Evolutionary conservation across 805 yeast species (phyloP).

Genomic region (Candida alai): DNA sequence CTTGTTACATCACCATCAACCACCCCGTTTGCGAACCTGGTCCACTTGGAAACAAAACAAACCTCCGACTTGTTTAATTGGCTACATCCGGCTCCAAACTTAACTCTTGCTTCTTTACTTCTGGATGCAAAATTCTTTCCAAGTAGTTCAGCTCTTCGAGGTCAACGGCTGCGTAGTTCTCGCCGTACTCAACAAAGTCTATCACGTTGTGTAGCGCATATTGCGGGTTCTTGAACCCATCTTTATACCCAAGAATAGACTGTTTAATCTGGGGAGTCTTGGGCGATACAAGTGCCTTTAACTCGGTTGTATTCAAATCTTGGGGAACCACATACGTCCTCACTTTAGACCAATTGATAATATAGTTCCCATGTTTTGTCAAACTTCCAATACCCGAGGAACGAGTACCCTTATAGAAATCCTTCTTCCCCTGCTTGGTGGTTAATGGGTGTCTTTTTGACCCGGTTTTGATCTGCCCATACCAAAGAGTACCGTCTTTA

Average conservation of each 20-base stretch:
- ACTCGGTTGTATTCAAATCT: constrained; percentile 28
- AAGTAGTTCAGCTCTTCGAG: constrained; percentile 31
- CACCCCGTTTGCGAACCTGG: too few relatives aligned
- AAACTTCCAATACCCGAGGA: constrained; percentile 88
- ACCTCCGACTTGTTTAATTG: too few relatives aligned
- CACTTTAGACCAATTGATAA: constrained; percentile 79
- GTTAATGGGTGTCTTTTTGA: constrained; percentile 80
- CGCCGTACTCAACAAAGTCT: constrained; percentile 76
- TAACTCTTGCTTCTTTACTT: constrained; percentile 14
- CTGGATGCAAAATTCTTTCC: constrained; percentile 35
- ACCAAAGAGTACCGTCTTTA: constrained; percentile 79
- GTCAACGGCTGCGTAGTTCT: constrained; percentile 32
- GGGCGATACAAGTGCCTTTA: constrained; percentile 77
- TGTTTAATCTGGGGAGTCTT: constrained; percentile 69
- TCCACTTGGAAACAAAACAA: too few relatives aligned
- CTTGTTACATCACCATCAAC: too few relatives aligned
- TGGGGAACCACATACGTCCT: constrained; percentile 86
- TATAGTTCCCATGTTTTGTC: constrained; percentile 70
- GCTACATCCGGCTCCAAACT: constrained; percentile 4
- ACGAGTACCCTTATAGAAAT: constrained; percentile 93
- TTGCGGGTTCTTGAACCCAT: constrained; percentile 71
- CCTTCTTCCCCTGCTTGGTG: constrained; percentile 92
- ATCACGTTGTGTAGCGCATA: constrained; percentile 67
- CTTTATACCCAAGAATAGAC: constrained; percentile 61
- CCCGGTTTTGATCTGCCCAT: constrained; percentile 75